Conservation (phyloP, 1,139 yeast species). For the Groenewaldozyma auringiensis region DNA sequence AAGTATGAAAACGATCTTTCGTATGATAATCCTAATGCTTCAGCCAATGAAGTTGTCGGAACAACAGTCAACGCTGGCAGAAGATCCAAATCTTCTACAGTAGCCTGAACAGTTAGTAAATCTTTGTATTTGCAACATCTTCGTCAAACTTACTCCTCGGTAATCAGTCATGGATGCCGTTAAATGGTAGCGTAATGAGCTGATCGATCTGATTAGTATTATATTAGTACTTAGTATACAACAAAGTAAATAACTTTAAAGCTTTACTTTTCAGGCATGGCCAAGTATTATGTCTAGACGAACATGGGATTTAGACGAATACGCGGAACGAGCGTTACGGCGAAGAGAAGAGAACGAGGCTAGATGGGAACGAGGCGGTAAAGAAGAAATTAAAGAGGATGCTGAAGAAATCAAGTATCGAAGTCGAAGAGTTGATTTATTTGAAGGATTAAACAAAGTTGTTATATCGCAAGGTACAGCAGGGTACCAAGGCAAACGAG, state of each 20-base stretch:
- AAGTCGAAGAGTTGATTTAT: constrained; percentile 32
- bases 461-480: constrained; percentile 35
- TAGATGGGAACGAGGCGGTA: constrained; percentile 17
- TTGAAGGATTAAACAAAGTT: constrained; percentile 39
- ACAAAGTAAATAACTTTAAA: too few species aligned
- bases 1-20: constrained; percentile 52
- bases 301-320: constrained; percentile 59
- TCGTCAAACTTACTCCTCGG: constrained; percentile 24
- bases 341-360: constrained; percentile 20
- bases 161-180: constrained; percentile 16
- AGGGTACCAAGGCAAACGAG: constrained; percentile 39
- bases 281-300: constrained; percentile 12
- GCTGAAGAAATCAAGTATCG: constrained; percentile 26
- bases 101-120: constrained; percentile 38
- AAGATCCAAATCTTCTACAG: constrained; percentile 55
- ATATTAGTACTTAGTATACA: too few species aligned
- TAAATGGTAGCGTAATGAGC: too few species aligned
- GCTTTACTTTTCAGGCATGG: too few species aligned
- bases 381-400: constrained; percentile 17
- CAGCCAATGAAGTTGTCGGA: constrained; percentile 44
- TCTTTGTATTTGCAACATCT: not conserved
- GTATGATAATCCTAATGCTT: constrained; percentile 41
- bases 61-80: constrained; percentile 53
- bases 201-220: too few species aligned
- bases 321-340: constrained; percentile 42